Conservation (phyloP, 108 stramenopile genomes). For the Cyclotella cryptica region DNA sequence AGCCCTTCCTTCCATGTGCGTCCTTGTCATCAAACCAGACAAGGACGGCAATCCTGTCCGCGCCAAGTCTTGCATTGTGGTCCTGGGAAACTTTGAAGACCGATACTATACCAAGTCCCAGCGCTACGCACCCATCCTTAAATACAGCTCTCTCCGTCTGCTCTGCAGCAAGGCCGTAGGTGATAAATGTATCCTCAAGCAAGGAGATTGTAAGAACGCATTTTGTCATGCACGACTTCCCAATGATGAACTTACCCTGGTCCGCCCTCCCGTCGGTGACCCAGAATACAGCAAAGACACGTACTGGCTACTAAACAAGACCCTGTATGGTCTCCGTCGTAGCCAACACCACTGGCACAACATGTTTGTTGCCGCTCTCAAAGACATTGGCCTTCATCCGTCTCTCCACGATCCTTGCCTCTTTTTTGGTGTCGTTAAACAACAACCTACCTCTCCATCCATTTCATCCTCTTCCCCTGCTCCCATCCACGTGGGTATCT, state of each 20-base stretch:
- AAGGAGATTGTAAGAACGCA: constrained; percentile 36
- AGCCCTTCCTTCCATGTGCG: constrained; percentile 35
- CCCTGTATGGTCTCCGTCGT: constrained; percentile 25
- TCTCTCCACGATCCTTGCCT: constrained; percentile 24
- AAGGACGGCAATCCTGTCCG: constrained; percentile 18
- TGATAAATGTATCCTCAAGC: constrained; percentile 5
- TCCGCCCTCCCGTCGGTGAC: background rate
- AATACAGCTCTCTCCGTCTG: constrained; percentile 14
- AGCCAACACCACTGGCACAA: constrained; percentile 36
- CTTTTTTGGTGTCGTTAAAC: background rate
- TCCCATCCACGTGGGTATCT: constrained; percentile 12
- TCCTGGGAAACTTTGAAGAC: constrained; percentile 31
- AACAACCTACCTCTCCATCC: no score
- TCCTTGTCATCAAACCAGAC: constrained; percentile 29
- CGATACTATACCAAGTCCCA: constrained; percentile 18
- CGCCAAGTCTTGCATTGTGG: constrained; percentile 31
- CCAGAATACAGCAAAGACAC: background rate
- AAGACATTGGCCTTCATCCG: constrained; percentile 7
- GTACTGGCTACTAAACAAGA: constrained; percentile 25
- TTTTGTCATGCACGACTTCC: constrained; percentile 7
- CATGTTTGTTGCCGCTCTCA: constrained; percentile 5
- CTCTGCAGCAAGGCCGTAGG: constrained; percentile 18
- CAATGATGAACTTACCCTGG: constrained; percentile 12
- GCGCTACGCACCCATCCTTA: constrained; percentile 25
- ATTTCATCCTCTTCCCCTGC: background rate